These are phyloP conservation scores for Phallus indusiatus DNA, from an alignment of 768 basidiomycete species.

Conservation along the genomic window DNA sequence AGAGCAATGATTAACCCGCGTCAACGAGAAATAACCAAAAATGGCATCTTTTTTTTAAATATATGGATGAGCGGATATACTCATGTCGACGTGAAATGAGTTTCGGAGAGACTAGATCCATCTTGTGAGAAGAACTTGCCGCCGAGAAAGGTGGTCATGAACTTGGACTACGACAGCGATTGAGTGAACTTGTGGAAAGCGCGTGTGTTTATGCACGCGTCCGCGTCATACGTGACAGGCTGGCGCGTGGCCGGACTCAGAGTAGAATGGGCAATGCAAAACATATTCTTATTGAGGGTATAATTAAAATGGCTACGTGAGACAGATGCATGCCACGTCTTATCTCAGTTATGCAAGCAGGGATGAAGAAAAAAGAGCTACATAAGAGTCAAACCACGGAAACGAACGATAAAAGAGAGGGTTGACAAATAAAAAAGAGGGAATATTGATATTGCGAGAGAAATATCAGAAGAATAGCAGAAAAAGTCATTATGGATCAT, in stretches of 20 bases:
- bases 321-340: too few relatives aligned
- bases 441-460: not conserved
- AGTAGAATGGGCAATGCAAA: too few relatives aligned
- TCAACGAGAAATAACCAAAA: slow-evolving; percentile 38
- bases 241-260: too few relatives aligned
- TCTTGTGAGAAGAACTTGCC: not conserved
- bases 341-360: too few relatives aligned
- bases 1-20: slow-evolving; percentile 19
- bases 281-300: too few relatives aligned
- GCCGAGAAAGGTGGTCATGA: not conserved
- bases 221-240: too few relatives aligned
- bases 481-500: not conserved
- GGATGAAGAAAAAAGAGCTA: not conserved
- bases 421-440: not conserved
- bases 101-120: not conserved
- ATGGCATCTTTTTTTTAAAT: slow-evolving; percentile 58
- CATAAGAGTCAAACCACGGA: not conserved
- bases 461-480: not conserved
- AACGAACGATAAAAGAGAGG: not conserved
- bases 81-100: slow-evolving; percentile 14
- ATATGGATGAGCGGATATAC: slow-evolving; percentile 78
- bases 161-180: not conserved
- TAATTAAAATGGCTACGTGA: too few relatives aligned
- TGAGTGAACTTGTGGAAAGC: not conserved
- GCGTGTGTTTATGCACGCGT: not conserved